Percentiles rank a stretch among this genome's conserved stretches.
Evolutionary conservation across 2,329 filamentous ascomycete species (phyloP).

Genomic region (Monosporascus ibericus): DNA sequence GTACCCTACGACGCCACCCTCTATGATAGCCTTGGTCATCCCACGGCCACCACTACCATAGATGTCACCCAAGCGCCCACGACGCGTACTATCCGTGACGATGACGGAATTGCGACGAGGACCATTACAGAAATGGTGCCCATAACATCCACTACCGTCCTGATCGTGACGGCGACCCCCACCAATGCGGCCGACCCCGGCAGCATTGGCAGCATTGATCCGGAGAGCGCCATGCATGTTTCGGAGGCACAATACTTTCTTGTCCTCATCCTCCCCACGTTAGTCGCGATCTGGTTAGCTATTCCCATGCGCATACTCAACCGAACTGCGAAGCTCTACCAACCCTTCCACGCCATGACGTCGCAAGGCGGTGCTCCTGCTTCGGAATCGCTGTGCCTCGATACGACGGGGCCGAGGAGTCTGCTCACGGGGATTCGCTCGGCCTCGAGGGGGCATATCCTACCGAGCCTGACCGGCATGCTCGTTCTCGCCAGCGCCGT

Average conservation of each 20-base stretch:
- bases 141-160: constrained; percentile 10
- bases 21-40: constrained; percentile 6
- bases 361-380: constrained; percentile 30
- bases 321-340: constrained; percentile 30
- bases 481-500: constrained; percentile 29
- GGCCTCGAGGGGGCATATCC: constrained; percentile 27
- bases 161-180: constrained; percentile 7
- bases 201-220: constrained; percentile 1
- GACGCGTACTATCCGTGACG: constrained; percentile 11
- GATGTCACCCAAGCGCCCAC: constrained; percentile 8
- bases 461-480: constrained; percentile 31
- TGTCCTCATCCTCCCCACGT: constrained; percentile 30
- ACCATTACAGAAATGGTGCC: constrained; percentile 14
- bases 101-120: constrained; percentile 9
- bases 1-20: constrained; percentile 6
- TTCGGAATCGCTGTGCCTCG: constrained; percentile 34
- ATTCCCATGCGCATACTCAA: constrained; percentile 32
- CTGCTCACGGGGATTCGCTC: constrained; percentile 29
- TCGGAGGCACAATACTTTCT: constrained; percentile 27
- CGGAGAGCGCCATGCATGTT: constrained; percentile 14
- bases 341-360: constrained; percentile 37
- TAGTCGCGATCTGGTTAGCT: constrained; percentile 27
- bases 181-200: constrained; percentile 6
- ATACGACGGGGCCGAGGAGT: constrained; percentile 32
- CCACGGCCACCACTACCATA: constrained; percentile 14